These are phyloP conservation scores for Pleurotus salmoneostramineus DNA, from an alignment of 768 basidiomycete genomes.

Conservation along the genomic window DNA sequence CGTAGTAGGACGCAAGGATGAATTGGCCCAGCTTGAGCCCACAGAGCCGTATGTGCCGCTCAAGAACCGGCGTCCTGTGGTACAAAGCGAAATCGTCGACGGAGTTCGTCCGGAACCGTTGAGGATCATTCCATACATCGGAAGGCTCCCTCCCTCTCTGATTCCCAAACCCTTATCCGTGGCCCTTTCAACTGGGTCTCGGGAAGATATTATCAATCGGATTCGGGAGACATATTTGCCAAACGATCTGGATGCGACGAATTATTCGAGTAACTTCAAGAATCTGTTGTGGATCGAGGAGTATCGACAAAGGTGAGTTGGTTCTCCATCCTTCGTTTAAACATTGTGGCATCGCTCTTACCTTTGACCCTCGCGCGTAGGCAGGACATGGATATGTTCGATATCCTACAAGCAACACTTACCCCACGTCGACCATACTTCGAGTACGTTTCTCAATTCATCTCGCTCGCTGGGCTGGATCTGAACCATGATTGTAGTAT, in stretches of 20 bases:
- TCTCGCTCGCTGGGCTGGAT: background rate
- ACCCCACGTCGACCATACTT: slow-evolving; percentile 25
- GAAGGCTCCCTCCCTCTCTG: slow-evolving; percentile 28
- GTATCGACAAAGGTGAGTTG: slow-evolving; percentile 34
- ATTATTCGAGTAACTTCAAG: slow-evolving; percentile 46
- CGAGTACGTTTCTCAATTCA: slow-evolving; percentile 25
- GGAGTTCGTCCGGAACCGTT: slow-evolving; percentile 39
- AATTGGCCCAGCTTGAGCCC: slow-evolving; percentile 43
- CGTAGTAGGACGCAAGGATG: slow-evolving; percentile 40
- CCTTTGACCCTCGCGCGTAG: slow-evolving; percentile 18
- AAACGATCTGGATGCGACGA: slow-evolving; percentile 24
- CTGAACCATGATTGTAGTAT: slow-evolving; percentile 23
- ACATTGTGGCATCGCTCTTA: background rate
- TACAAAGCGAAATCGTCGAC: slow-evolving; percentile 28
- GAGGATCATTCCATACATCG: slow-evolving; percentile 38
- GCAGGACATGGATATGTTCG: slow-evolving; percentile 35
- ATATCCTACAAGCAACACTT: slow-evolving; percentile 31
- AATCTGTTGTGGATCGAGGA: slow-evolving; percentile 56
- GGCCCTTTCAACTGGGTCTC: slow-evolving; percentile 25
- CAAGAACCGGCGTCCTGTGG: slow-evolving; percentile 21
- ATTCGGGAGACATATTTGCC: slow-evolving; percentile 38
- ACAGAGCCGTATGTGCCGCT: slow-evolving; percentile 41
- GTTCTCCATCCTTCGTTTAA: background rate
- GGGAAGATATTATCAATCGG: slow-evolving; percentile 22
- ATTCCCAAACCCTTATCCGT: slow-evolving; percentile 33